Evolutionary conservation across 352 stramenopile species (phyloP).

Genomic region (Phytophthora podocarpi): DNA sequence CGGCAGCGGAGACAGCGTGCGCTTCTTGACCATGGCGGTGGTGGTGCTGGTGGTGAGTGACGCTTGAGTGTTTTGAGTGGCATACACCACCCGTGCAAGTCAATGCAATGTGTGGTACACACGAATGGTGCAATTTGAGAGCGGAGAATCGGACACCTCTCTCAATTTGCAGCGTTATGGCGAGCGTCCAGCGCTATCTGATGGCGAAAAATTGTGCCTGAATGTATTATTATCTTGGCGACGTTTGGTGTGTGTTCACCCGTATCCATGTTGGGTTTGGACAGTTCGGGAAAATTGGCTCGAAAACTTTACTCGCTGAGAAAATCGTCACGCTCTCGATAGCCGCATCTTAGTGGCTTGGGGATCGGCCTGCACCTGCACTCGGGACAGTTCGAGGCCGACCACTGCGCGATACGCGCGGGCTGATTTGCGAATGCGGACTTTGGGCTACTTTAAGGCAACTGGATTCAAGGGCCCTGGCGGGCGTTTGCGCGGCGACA

Average conservation of each 20-base stretch:
- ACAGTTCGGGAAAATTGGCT: background rate
- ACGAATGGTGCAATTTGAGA: background rate
- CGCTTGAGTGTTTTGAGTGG: conserved; percentile 1
- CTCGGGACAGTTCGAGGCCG: conserved; percentile 9
- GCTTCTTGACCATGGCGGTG: conserved; percentile 82
- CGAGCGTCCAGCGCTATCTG: too few relatives aligned
- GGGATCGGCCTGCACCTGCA: conserved; percentile 6
- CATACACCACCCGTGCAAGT: background rate
- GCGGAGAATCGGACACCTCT: too few relatives aligned
- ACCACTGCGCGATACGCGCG: background rate
- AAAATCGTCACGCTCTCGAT: conserved; percentile 12
- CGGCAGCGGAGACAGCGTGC: conserved; percentile 70
- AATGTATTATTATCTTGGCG: too few relatives aligned
- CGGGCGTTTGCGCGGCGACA: background rate
- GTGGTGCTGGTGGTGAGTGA: background rate
- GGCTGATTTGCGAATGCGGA: background rate
- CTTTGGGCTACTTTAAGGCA: too few relatives aligned
- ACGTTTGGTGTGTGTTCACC: too few relatives aligned
- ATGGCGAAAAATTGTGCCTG: too few relatives aligned
- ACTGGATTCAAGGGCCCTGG: background rate
- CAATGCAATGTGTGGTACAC: background rate
- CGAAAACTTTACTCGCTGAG: conserved; percentile 8
- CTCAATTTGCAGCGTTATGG: too few relatives aligned
- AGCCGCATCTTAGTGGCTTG: conserved; percentile 18
- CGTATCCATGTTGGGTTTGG: background rate